Base-by-base conservation (phyloP, 495 filamentous ascomycete genomes). In the Glarea lozoyensis region DNA sequence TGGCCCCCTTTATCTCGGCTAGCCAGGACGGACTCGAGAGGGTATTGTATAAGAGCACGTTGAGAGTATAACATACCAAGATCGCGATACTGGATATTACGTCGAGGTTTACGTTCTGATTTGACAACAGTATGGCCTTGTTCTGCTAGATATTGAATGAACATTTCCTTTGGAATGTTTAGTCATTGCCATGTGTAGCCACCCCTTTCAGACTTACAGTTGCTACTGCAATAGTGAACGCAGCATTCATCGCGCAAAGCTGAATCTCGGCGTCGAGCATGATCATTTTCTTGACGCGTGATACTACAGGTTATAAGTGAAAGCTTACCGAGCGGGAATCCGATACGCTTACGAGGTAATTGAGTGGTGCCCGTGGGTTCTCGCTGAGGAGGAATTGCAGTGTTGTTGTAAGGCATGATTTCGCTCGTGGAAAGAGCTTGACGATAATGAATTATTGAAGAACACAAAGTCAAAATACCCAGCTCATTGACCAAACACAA, bases 71-170 rank as follows among this genome's bases (percentile, higher is more conserved):
- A n/a, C n/a, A 19, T 63, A 89, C 84, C 81, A 12, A 97, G 69
- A 62, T 98, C 92, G 60, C 84, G 88, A 72, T 98, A 98, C 61
- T 97, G 93, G 50, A 98, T 81, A 43, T 89, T 94, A 50, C 90
- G 81, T 29, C 92, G 75, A 20, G 89, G 90, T 61, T 96, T 96
- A 42, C 82, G 72, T 59, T 96, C 92, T 3, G 86, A 73, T 48
- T 88, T 88, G 45, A 92, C 84, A 58, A 94, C 84, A 55, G 87
- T 88, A 53, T 94, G 76, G 20, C 78, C 84, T 64, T 94, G 85
- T 46, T 80, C 76, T 19, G 86, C 80, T 24, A 98, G 73, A 58
- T 96, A 81, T 57, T 94, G 86, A 49, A 98, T 84, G 71, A 98
- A 98, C 79, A 95, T 81, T 63, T 97, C 92, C 84, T 93, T 45